Conservation (phyloP, 2,329 filamentous ascomycete genomes). For the Ophiostoma perfectum region DNA sequence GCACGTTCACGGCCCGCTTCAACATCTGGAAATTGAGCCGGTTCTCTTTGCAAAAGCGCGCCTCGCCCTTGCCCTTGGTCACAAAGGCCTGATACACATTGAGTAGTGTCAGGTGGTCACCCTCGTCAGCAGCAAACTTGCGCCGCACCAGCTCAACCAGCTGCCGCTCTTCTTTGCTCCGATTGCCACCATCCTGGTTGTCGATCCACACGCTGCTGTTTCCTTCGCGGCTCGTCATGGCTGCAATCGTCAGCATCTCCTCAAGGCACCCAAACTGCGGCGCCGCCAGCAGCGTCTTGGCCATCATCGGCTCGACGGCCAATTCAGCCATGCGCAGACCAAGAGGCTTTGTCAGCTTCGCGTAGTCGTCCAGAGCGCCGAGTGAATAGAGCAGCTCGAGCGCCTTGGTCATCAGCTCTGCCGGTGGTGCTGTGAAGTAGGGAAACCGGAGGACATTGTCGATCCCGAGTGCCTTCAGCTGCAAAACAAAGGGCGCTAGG, state of each 20-base stretch:
- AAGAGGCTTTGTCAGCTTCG: constrained; percentile 83
- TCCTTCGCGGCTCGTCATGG: constrained; percentile 85
- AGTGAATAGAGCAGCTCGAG: constrained; percentile 83
- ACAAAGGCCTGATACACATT: constrained; percentile 92
- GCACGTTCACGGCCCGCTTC: constrained; percentile 74
- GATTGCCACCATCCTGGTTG: constrained; percentile 55
- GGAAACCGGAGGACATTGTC: constrained; percentile 90
- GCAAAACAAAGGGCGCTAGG: constrained; percentile 78
- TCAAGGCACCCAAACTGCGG: constrained; percentile 69
- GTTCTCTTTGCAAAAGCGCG: constrained; percentile 82
- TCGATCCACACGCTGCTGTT: constrained; percentile 76
- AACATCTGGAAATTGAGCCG: constrained; percentile 82
- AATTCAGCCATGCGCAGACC: constrained; percentile 89
- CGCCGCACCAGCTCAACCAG: constrained; percentile 66
- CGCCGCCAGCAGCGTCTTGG: constrained; percentile 75
- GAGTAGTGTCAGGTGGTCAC: constrained; percentile 85
- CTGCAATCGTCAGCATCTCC: constrained; percentile 85
- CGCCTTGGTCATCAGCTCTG: constrained; percentile 76
- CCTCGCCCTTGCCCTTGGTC: constrained; percentile 73
- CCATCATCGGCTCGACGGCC: constrained; percentile 92
- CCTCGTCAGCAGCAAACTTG: constrained; percentile 86
- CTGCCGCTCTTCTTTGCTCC: constrained; percentile 53
- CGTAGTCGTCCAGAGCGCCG: constrained; percentile 81
- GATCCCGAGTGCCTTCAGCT: constrained; percentile 90
- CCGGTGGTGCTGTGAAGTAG: constrained; percentile 79